Base-by-base conservation (phyloP, 495 filamentous ascomycete species). In the Talaromyces adpressus region DNA sequence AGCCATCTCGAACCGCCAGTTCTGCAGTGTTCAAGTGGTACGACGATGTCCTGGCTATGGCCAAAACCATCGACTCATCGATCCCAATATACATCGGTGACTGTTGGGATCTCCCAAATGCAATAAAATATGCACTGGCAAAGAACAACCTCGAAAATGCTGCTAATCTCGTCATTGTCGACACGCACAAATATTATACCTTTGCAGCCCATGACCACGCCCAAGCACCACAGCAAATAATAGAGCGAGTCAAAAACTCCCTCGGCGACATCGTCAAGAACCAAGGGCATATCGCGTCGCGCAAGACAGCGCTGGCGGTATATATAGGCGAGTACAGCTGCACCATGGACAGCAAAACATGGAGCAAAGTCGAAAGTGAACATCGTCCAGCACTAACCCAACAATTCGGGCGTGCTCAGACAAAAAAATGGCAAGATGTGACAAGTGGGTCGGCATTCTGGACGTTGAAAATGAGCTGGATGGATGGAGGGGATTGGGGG, bases 291-390 rank as follows among this genome's bases (percentile, higher is more conserved):
- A 70, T 84, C 7, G 51, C 70, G 8, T 74, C 77, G 62, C 64
- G 61, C n/a, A 76, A 71, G 53, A 77, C 79, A 36, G 81, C 79
- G 7, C 77, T 73, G 1, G 72, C 81, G 60, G 72, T 78, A 32
- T 67, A 83, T 52, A 72, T 85, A 25, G 83, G 82, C 14, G 83
- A 86, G 63, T 87, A 82, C 67, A 80, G 75, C 68, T 83, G 78
- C 69, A 77, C 80, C 29, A 66, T 86, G 59, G 69, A 73, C 63
- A 72, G 72, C 12, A 69, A 76, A 25, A 71, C 77, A 2, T 84
- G 82, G 82, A 57, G 63, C 3, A 73, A 75, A 63, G 66, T 67
- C 39, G 49, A 64, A 18, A 62, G 68, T 5, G 67, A 54, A 9
- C 65, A 73, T 2, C 72, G 70, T 59, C 65, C 72, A 3, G 64